Evolutionary conservation across 305 asterid species (phyloP).

Genomic region (Euphrasia arctica): DNA sequence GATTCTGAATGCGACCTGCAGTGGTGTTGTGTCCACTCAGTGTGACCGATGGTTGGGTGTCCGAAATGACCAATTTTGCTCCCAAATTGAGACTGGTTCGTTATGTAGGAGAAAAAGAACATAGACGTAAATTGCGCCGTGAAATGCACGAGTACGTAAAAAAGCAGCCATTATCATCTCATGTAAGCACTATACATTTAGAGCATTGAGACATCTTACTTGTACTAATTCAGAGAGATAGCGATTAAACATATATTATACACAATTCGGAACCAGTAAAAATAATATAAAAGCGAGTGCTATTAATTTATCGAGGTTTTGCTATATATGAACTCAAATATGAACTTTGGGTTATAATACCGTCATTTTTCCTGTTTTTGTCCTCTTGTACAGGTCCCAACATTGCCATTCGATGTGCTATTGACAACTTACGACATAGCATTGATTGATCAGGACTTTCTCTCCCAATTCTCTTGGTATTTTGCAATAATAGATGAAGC

Average conservation of each 20-base stretch:
- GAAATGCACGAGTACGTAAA: constrained; percentile 54
- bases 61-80: constrained; percentile 75
- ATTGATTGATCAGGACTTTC: constrained; percentile 85
- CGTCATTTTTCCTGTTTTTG: constrained; percentile 6
- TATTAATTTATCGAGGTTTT: too few relatives aligned
- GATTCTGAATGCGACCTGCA: constrained; percentile 37
- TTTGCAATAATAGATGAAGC: constrained; percentile 93
- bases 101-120: constrained; percentile 89
- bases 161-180: constrained; percentile 31
- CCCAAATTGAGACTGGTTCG: constrained; percentile 60
- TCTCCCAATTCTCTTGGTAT: constrained; percentile 83
- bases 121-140: constrained; percentile 59
- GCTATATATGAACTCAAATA: not conserved
- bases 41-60: constrained; percentile 87
- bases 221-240: constrained; percentile 4
- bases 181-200: constrained; percentile 35
- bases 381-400: constrained; percentile 46
- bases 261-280: too few relatives aligned
- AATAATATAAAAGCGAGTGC: too few relatives aligned
- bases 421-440: constrained; percentile 89
- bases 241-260: not conserved
- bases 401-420: constrained; percentile 76
- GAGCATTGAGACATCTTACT: too few relatives aligned
- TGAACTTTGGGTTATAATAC: constrained; percentile 20
- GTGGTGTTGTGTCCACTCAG: constrained; percentile 96